Percentiles rank a stretch among this genome's conserved stretches.
Evolutionary conservation across 306 rosid genomes (phyloP).

Genomic region (Alnus glutinosa): DNA sequence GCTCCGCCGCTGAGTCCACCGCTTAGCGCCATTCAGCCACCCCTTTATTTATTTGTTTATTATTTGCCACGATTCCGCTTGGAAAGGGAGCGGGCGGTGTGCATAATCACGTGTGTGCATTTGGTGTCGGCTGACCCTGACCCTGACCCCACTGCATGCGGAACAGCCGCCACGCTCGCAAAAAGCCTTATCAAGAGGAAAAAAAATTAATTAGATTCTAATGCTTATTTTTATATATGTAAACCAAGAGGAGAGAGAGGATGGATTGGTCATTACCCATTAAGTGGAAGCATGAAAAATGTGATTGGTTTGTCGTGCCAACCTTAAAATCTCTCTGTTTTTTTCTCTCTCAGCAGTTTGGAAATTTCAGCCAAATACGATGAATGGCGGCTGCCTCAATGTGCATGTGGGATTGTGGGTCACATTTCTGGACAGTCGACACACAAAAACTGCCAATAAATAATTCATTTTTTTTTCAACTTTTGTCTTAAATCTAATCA

Average conservation of each 20-base stretch:
- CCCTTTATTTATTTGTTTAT: too few species aligned
- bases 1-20: too few species aligned
- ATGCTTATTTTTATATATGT: neutral
- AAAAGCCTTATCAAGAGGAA: neutral
- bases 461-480: constrained; percentile 7
- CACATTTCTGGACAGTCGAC: constrained; percentile 14
- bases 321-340: neutral
- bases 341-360: neutral
- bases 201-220: constrained; percentile 7
- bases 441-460: constrained; percentile 9
- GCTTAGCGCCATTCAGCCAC: too few species aligned
- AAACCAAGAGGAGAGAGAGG: neutral
- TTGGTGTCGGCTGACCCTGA: too few species aligned
- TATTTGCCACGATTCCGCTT: neutral
- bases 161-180: neutral
- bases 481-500: neutral
- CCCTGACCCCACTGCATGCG: constrained; percentile 7
- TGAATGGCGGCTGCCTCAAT: constrained; percentile 50
- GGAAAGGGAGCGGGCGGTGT: neutral
- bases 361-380: constrained; percentile 25
- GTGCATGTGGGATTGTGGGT: constrained; percentile 25
- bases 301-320: neutral
- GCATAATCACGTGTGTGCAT: neutral
- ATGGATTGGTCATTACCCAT: neutral
- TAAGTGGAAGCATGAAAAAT: neutral